Conservation (phyloP, 352 stramenopile genomes). For the Pythium coloratum region DNA sequence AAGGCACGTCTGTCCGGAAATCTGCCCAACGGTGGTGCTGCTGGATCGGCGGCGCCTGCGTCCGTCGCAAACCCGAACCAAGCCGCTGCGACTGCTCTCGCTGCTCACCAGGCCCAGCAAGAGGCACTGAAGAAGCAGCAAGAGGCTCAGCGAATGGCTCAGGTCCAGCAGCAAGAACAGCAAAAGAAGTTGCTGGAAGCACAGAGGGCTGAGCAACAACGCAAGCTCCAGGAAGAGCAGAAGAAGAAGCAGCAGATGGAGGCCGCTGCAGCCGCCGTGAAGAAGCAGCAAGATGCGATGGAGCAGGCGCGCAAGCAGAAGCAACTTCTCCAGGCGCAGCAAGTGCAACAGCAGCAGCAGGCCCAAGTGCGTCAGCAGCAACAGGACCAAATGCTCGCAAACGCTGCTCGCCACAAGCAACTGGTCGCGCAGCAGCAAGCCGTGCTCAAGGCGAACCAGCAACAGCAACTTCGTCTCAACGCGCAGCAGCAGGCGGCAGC, state of each 20-base stretch:
- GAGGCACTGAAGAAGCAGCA: slow-evolving; percentile 70
- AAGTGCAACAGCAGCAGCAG: slow-evolving; percentile 27
- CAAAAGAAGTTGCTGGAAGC: slow-evolving; percentile 74
- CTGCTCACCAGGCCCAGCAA: slow-evolving; percentile 32
- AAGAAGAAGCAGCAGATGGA: slow-evolving; percentile 70
- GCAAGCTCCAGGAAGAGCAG: slow-evolving; percentile 67
- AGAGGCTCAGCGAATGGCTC: slow-evolving; percentile 52
- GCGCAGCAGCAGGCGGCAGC: slow-evolving; percentile 3
- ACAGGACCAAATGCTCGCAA: slow-evolving; percentile 21
- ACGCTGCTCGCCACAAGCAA: slow-evolving; percentile 35
- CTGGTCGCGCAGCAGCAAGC: slow-evolving; percentile 42
- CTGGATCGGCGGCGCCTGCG: background rate
- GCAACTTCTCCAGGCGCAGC: slow-evolving; percentile 35
- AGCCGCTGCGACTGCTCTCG: slow-evolving; percentile 19
- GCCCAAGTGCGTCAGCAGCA: slow-evolving; percentile 39
- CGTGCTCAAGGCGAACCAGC: slow-evolving; percentile 6
- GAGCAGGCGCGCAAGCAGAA: slow-evolving; percentile 70
- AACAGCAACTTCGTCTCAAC: background rate
- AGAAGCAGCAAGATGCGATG: slow-evolving; percentile 66
- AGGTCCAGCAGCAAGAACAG: slow-evolving; percentile 52
- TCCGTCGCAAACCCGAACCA: slow-evolving; percentile 29
- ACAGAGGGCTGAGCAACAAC: slow-evolving; percentile 62
- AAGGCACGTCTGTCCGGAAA: slow-evolving; percentile 44
- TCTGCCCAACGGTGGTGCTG: background rate
- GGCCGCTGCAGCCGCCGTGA: slow-evolving; percentile 40